These are phyloP conservation scores for Clitopilus hobsonii DNA, from an alignment of 768 basidiomycete genomes.

Conservation along the genomic window DNA sequence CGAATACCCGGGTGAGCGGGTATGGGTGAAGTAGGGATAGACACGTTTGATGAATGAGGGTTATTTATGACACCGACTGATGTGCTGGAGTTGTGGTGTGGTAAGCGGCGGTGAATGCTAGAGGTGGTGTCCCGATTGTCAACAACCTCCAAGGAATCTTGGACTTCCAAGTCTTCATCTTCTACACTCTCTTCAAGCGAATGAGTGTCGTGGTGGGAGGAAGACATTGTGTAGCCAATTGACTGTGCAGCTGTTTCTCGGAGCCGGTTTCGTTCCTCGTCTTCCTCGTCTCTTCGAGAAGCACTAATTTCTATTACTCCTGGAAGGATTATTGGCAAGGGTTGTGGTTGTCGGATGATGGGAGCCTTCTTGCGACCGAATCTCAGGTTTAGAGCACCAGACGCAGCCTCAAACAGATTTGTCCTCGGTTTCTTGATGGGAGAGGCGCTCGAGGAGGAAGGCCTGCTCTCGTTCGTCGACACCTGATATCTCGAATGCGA, in stretches of 20 bases:
- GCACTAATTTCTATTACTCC: slow-evolving; percentile 73
- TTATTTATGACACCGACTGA: slow-evolving; percentile 13
- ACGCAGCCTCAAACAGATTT: slow-evolving; percentile 48
- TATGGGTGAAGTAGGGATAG: slow-evolving; percentile 19
- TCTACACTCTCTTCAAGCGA: slow-evolving; percentile 29
- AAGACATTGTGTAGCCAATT: slow-evolving; percentile 59
- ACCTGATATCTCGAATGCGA: slow-evolving; percentile 19
- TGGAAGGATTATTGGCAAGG: slow-evolving; percentile 47
- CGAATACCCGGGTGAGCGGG: slow-evolving; percentile 21
- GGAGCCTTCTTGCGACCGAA: slow-evolving; percentile 42
- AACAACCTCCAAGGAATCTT: slow-evolving; percentile 11
- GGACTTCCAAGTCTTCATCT: slow-evolving; percentile 29
- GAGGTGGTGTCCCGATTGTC: slow-evolving; percentile 5
- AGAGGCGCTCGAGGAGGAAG: slow-evolving; percentile 3
- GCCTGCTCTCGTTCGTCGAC: slow-evolving; percentile 12
- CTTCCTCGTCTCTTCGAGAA: slow-evolving; percentile 50
- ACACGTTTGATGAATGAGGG: slow-evolving; percentile 28
- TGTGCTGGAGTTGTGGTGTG: slow-evolving; percentile 5
- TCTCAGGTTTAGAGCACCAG: slow-evolving; percentile 45
- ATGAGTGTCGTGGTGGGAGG: slow-evolving; percentile 30
- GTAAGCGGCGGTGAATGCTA: background rate
- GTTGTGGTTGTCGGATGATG: slow-evolving; percentile 20
- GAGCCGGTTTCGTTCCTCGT: slow-evolving; percentile 71
- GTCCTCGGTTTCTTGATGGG: slow-evolving; percentile 23
- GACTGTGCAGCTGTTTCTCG: slow-evolving; percentile 73